phyloP scores from a whole-genome alignment of 73 alveolate species.

The Paramecium pentaurelia region DNA sequence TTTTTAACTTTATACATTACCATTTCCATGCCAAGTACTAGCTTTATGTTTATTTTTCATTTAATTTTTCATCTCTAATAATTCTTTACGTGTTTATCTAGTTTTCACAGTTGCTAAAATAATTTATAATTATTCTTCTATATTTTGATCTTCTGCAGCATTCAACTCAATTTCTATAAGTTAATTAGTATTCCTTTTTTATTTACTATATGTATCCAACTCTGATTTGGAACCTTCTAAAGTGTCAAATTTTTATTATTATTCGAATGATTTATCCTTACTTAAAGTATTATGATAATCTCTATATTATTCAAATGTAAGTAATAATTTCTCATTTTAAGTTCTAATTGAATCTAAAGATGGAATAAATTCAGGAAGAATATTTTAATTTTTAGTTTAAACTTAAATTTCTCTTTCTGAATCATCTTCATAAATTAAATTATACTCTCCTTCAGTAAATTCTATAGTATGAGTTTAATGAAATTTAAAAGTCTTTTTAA shows the following conservation, averaged over 20 bases:
- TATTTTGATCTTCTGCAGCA: neutral
- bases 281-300: neutral
- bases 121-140: neutral
- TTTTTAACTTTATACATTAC: neutral
- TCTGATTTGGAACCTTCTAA: neutral
- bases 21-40: conserved; percentile 43
- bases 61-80: neutral
- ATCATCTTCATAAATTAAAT: neutral
- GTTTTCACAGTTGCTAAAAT: neutral
- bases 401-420: neutral
- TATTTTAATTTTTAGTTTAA: neutral
- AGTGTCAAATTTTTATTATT: neutral
- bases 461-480: neutral
- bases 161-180: neutral
- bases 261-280: neutral
- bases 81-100: neutral
- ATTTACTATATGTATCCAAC: neutral
- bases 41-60: neutral
- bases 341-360: conserved; percentile 12
- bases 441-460: neutral
- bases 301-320: neutral
- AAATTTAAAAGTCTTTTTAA: neutral
- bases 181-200: neutral
- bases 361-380: neutral
- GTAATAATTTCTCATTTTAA: neutral